Base-by-base conservation (phyloP, 208 protist species). In the Phytomonas serpens region DNA sequence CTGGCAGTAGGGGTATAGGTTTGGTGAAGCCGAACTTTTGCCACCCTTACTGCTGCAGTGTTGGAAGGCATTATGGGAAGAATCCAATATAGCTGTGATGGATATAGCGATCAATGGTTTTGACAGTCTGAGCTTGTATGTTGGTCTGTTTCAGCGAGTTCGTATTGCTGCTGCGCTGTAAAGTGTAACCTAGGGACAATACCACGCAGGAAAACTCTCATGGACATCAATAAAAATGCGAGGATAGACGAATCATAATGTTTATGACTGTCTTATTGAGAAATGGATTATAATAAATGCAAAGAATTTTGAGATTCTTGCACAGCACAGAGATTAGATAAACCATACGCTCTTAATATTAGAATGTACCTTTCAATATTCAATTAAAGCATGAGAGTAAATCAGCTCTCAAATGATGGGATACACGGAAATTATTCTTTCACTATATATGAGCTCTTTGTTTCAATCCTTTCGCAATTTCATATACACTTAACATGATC, bases 401-500 rank as follows among this genome's bases (percentile, higher is more conserved):
- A 23, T 47, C 16, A 11, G 9, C 9, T 23, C 40, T 47, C 40
- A 47, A 19, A 19, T 47, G 40, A 19, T 47, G 40, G 40, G 40
- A 47, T 47, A 7, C 61, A 70, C 37, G 62, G 63, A 61, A 69
- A 67, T 61, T 61, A 67, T 51, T 51, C 33, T 63, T 40, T 61
- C 27, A 23, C 11, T 27, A 69, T 38, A 47, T 63, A 61, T 40
- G 57, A 32, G 36, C 70, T 38, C 29, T 70, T 63, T 68, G 5
- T 5, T 62, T 67, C 31, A 33, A n/a, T 61, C 68, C 19, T 65
- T 36, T 69, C 64, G n/a, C 64, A 67, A 69, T 52, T 30, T 27
- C 2, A 7, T 27, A 11, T 70, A 31, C 62, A 52, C 7, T 64
- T 33, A 36, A 30, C 23, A 7, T 1, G 6, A 38, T 61, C 5